Evolutionary conservation across 202 grass and related monocot species (phyloP).

Genomic region (Eragrostis tef): DNA sequence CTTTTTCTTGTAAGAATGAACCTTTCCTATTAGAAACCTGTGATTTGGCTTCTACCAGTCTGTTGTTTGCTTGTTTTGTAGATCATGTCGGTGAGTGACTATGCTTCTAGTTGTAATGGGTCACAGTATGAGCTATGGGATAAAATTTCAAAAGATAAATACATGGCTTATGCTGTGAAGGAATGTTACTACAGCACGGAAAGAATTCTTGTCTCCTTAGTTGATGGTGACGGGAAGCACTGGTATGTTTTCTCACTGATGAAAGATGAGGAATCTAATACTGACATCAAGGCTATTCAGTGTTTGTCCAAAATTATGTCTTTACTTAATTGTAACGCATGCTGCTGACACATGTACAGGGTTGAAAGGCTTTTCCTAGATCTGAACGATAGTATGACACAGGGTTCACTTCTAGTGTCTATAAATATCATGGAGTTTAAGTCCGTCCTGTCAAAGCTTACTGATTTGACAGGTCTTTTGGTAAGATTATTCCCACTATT

Average conservation of each 20-base stretch:
- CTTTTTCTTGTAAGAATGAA: constrained; percentile 23
- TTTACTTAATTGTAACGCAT: constrained; percentile 11
- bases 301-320: constrained; percentile 37
- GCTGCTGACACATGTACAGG: constrained; percentile 44
- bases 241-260: constrained; percentile 63
- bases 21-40: not conserved
- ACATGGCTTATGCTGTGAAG: constrained; percentile 97
- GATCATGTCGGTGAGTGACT: constrained; percentile 92
- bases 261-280: constrained; percentile 29
- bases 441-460: constrained; percentile 72
- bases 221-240: constrained; percentile 86
- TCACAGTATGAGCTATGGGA: constrained; percentile 67
- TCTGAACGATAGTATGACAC: constrained; percentile 66
- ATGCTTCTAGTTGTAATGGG: constrained; percentile 78
- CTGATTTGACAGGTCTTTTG: constrained; percentile 84
- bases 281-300: constrained; percentile 19
- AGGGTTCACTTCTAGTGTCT: constrained; percentile 76
- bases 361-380: constrained; percentile 81
- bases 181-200: constrained; percentile 88
- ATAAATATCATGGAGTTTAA: constrained; percentile 79
- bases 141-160: constrained; percentile 87
- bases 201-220: constrained; percentile 76
- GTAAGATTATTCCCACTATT: constrained; percentile 49
- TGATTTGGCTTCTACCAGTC: constrained; percentile 37
- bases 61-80: constrained; percentile 47